These are phyloP conservation scores for Entomortierella chlamydospora DNA, from an alignment of 192 early-diverging fungal species.

Conservation along the genomic window DNA sequence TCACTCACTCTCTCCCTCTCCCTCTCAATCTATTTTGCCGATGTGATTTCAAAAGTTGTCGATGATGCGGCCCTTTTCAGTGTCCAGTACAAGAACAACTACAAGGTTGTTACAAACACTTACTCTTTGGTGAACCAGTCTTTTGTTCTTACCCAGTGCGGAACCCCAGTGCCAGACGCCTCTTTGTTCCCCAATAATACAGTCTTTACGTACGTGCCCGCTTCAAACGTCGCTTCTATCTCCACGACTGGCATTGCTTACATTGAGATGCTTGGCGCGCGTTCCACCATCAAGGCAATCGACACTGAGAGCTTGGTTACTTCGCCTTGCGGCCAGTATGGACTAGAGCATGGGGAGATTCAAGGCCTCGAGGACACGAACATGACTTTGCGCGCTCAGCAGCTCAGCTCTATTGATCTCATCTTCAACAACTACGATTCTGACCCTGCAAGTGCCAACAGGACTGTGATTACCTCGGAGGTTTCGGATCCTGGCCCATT, in stretches of 20 bases:
- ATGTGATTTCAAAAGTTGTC: slow-evolving; percentile 11
- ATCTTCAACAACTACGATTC: slow-evolving; percentile 53
- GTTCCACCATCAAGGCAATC: slow-evolving; percentile 52
- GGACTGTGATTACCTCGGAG: slow-evolving; percentile 60
- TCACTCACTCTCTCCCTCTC: neutral
- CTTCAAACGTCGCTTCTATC: slow-evolving; percentile 55
- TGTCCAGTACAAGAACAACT: slow-evolving; percentile 73
- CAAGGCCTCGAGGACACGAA: slow-evolving; percentile 57
- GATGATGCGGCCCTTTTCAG: slow-evolving; percentile 69
- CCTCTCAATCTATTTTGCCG: neutral
- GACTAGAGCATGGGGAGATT: slow-evolving; percentile 34
- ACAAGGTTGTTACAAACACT: slow-evolving; percentile 75
- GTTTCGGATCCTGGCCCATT: slow-evolving; percentile 63
- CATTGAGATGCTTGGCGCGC: slow-evolving; percentile 70
- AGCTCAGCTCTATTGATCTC: slow-evolving; percentile 61
- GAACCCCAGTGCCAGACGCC: slow-evolving; percentile 66
- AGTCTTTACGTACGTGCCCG: slow-evolving; percentile 57
- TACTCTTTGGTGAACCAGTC: slow-evolving; percentile 56
- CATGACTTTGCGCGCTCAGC: slow-evolving; percentile 61
- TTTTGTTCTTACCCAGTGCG: slow-evolving; percentile 80
- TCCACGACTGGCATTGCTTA: slow-evolving; percentile 61
- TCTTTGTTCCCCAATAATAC: slow-evolving; percentile 56
- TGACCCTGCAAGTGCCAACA: slow-evolving; percentile 54
- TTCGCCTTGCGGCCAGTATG: slow-evolving; percentile 65
- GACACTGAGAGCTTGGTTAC: slow-evolving; percentile 56